These are phyloP conservation scores for Cryomyces antarcticus DNA, from an alignment of 495 filamentous ascomycete genomes.

Conservation along the genomic window DNA sequence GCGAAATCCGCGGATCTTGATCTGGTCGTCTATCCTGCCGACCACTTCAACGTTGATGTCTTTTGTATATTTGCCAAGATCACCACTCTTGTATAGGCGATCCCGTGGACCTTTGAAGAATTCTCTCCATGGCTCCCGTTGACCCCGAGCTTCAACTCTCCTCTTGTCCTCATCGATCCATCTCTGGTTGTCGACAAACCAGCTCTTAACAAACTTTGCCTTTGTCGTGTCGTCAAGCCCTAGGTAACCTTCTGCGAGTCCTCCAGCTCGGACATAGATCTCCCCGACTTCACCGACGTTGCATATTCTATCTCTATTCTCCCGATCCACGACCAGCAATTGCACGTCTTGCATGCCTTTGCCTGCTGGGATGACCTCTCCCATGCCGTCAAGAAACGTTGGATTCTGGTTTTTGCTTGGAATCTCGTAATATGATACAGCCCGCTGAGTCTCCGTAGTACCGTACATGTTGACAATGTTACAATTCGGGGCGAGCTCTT, in stretches of 20 bases:
- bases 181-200: slow-evolving; percentile 58
- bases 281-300: slow-evolving; percentile 68
- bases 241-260: slow-evolving; percentile 76
- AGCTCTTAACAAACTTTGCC: slow-evolving; percentile 71
- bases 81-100: slow-evolving; percentile 66
- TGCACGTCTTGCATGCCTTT: slow-evolving; percentile 88
- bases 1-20: slow-evolving; percentile 89
- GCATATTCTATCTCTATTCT: slow-evolving; percentile 52
- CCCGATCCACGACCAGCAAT: slow-evolving; percentile 70
- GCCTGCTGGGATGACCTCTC: slow-evolving; percentile 70
- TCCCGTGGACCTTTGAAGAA: slow-evolving; percentile 73
- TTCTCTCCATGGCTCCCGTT: slow-evolving; percentile 48
- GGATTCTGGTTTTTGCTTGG: slow-evolving; percentile 47
- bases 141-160: slow-evolving; percentile 19
- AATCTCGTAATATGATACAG: slow-evolving; percentile 75
- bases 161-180: slow-evolving; percentile 50
- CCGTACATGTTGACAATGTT: slow-evolving; percentile 83
- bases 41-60: slow-evolving; percentile 36
- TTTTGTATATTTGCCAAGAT: slow-evolving; percentile 55
- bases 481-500: slow-evolving; percentile 57
- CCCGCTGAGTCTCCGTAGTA: slow-evolving; percentile 75
- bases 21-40: slow-evolving; percentile 72
- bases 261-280: slow-evolving; percentile 73
- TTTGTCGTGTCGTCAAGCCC: slow-evolving; percentile 47
- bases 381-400: slow-evolving; percentile 45